A percentile compares a stretch with the other conserved stretches of the same genome.
Evolutionary conservation across 2,329 filamentous ascomycete species (phyloP).

Genomic region (Ilyonectria mors-panacis): DNA sequence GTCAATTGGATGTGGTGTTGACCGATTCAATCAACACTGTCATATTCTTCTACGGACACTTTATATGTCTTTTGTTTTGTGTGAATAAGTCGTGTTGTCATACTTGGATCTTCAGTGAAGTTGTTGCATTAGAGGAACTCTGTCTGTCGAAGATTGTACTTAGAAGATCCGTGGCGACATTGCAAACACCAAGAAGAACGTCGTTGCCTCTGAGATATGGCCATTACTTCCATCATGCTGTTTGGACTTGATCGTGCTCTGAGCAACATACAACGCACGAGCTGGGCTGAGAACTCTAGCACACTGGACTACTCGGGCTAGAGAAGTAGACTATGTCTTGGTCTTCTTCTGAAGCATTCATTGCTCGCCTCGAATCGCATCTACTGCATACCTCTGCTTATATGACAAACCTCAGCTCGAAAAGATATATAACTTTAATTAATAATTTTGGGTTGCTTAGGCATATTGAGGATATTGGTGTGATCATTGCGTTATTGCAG

Average conservation of each 20-base stretch:
- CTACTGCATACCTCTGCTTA: background rate
- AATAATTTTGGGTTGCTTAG: too few relatives aligned
- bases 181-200: background rate
- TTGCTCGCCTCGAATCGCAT: background rate
- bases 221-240: too few relatives aligned
- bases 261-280: background rate
- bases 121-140: background rate
- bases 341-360: background rate
- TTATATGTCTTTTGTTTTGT: background rate
- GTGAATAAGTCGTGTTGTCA: background rate
- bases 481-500: too few relatives aligned
- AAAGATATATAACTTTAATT: background rate
- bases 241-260: too few relatives aligned
- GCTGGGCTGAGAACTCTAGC: background rate
- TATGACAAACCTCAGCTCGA: background rate
- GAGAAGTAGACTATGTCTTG: background rate
- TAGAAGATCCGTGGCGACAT: background rate
- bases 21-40: constrained; percentile 33
- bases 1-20: constrained; percentile 48
- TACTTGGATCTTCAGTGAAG: background rate
- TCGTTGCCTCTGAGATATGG: too few relatives aligned
- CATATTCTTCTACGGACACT: constrained; percentile 38
- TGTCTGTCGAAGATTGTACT: background rate
- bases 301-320: background rate
- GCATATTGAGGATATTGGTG: too few relatives aligned